Evolutionary conservation across 1,284 basidiomycete genomes (phyloP), one percentile per base, ranked within the genome.

Genomic region (Ustilago esculenta): DNA sequence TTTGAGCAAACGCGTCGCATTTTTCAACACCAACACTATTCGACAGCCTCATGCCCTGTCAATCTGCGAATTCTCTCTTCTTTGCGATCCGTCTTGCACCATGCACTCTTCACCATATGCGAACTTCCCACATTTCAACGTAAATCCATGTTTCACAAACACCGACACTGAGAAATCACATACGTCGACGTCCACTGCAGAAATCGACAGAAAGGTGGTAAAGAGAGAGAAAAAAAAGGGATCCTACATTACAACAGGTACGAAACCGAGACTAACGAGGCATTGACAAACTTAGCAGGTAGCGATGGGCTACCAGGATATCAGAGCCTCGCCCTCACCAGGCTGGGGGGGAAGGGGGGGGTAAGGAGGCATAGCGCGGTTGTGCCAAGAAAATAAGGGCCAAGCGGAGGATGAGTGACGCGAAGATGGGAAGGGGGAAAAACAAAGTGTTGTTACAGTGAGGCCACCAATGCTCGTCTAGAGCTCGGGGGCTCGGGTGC

Each of bases 201-300:
- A n/a, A n/a, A n/a, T n/a, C 27, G 27, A 12, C 27, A 53, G 51
- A 45, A 46, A n/a, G 43, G 51, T 53, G 51, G 8, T 53, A 10
- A 33, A 21, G 30, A 12, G 27, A 30, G n/a, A n/a, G 29, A 51
- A 43, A 24, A 20, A 39, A 30, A 39, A 45, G 24, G 32, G 21
- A 42, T 52, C 50, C 49, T 42, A 47, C 44, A 52, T 41, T 63
- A 63, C 59, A 63, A 63, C 52, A 63, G 48, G 51, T 30, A 41
- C 23, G 43, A 52, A 41, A 48, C 33, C 43, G 39, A 51, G 47
- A 50, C 44, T 29, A 25, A 29, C 8, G 15, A 18, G 37, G 20
- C 24, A 44, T 20, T 32, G 35, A 40, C 24, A 32, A n/a, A 35
- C 51, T 40, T 41, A 17, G 20, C 27, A 12, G n/a, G 21, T 32